phyloP scores from a whole-genome alignment of 805 yeast species.

The Helenozyma rhizophorensis region DNA sequence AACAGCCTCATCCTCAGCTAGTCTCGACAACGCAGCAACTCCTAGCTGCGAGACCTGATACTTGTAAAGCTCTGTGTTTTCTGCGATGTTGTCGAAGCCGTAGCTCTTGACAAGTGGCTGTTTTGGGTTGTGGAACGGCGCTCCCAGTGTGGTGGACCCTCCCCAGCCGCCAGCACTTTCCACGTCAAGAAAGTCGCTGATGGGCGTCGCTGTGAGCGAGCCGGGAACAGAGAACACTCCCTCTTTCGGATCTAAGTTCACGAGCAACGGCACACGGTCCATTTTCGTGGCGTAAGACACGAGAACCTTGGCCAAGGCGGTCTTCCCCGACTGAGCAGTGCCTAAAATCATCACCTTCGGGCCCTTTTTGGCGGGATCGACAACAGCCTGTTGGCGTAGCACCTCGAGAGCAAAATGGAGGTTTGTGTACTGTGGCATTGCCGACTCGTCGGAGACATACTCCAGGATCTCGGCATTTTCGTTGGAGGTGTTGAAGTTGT shows the following conservation, averaged over 20 bases:
- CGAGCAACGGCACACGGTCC: slow-evolving; percentile 62
- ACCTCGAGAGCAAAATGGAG: slow-evolving; percentile 74
- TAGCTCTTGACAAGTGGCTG: slow-evolving; percentile 82
- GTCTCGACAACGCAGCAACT: slow-evolving; percentile 42
- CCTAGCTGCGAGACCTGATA: slow-evolving; percentile 47
- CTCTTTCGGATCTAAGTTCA: slow-evolving; percentile 72
- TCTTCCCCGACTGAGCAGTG: slow-evolving; percentile 68
- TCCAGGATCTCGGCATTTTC: slow-evolving; percentile 45
- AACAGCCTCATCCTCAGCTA: slow-evolving; percentile 45
- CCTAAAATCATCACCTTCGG: slow-evolving; percentile 77
- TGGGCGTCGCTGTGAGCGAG: slow-evolving; percentile 74
- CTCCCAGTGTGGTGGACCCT: slow-evolving; percentile 65
- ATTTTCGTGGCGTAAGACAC: slow-evolving; percentile 72
- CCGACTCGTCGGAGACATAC: slow-evolving; percentile 68
- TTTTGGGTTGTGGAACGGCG: slow-evolving; percentile 74
- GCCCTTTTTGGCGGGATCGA: slow-evolving; percentile 32
- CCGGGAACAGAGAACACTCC: slow-evolving; percentile 81
- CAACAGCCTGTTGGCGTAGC: slow-evolving; percentile 29
- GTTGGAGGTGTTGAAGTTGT: slow-evolving; percentile 20
- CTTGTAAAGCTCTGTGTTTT: slow-evolving; percentile 56
- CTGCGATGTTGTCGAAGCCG: slow-evolving; percentile 60
- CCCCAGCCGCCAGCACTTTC: slow-evolving; percentile 73
- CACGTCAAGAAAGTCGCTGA: slow-evolving; percentile 75
- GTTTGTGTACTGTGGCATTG: slow-evolving; percentile 59
- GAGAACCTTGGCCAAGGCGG: slow-evolving; percentile 65